Evolutionary conservation across 2,329 filamentous ascomycete species (phyloP), one percentile per base, ranked within the genome.

Genomic region (Diplodia intermedia): DNA sequence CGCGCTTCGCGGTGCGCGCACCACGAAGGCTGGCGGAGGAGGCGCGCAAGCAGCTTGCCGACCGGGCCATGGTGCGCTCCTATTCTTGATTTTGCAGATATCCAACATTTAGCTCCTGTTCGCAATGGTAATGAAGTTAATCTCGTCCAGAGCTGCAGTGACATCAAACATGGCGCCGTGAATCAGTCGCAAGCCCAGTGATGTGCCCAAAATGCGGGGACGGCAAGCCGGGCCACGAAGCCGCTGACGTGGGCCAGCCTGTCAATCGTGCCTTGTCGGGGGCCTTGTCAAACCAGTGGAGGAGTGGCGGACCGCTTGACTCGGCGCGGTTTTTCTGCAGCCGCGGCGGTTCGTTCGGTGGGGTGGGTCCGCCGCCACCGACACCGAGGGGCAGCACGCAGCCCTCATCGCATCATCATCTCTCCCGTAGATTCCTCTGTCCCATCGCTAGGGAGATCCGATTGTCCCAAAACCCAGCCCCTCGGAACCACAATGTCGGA

Each of bases 1-100:
- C 72, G n/a, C 74, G 71, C 52, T 79, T 78, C 69, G 76, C 75
- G 38, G 76, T 82, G 18, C 70, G 72, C 67, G 79, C 76, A 9
- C 80, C 80, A 15, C 71, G 74, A 55, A 73, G 75, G 60, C 61
- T 81, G 70, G 69, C 72, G 54, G 68, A 76, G 70, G 73, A 78
- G 66, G 72, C 74, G 12, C 71, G 68, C 12, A 55, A 69, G 43
- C 65, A 67, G 65, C 31, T 67, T 20, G 65, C 43, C 26, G 65
- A 67, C 54, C 29, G 53, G 14, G 65, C 65, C 8, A 3, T 67
- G 12, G 23, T 60, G 43, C 29, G 43, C 20, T 57, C 55, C 14
- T 52, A 60, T 31, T 40, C 36, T 43, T 66, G 36, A 57, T 52
- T 47, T 47, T n/a, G n/a, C n/a, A 47, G 43, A 47, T 47, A 47